Evolutionary conservation across 306 rosid species (phyloP), one percentile per base, ranked within the genome.

Genomic region (Luffa acutangula): DNA sequence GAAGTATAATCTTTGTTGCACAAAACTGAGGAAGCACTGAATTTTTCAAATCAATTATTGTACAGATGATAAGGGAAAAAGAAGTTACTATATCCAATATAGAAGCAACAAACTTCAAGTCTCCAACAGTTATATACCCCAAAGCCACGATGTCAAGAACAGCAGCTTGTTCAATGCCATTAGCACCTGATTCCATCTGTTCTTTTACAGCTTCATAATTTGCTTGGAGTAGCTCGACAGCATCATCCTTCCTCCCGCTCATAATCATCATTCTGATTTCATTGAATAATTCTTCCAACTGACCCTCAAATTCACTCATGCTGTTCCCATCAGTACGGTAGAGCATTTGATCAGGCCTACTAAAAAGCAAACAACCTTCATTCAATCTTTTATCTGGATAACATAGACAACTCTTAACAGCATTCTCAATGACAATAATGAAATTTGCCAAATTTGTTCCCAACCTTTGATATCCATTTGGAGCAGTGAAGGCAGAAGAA

Each of bases 141-240:
- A 91, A 78, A 56, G 98, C 96, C 72, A 91, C 76, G 56, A 91
- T 53, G 60, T 93, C 98, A 82, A 92, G 80, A 25, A 84, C 77
- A 72, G 97, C 93, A 83, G 97, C 97, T 88, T 92, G 91, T 83
- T 90, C 93, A 79, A 95, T 84, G 81, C 97, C 96, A 83, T 84
- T 86, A 59, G 80, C 17, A 53, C 96, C 97, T 3, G 80, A 87
- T 84, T 86, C 78, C 81, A 95, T 78, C 81, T 83, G 87, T 81
- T 91, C 97, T 79, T 89, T 90, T 83, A 90, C 97, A 65, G 85
- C 88, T 87, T 91, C 93, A 74, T 85, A 92, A 83, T 91, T 95
- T 18, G 97, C 97, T 81, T 83, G 86, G 79, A 95, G 97, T 41
- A 92, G 62, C 71, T 91, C 93, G 15, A 71, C 21, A 12, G 93